Percentiles rank a stretch among this genome's conserved stretches.
Evolutionary conservation across 192 early-diverging fungal species (phyloP).

Genomic region (Coemansia sp.): DNA sequence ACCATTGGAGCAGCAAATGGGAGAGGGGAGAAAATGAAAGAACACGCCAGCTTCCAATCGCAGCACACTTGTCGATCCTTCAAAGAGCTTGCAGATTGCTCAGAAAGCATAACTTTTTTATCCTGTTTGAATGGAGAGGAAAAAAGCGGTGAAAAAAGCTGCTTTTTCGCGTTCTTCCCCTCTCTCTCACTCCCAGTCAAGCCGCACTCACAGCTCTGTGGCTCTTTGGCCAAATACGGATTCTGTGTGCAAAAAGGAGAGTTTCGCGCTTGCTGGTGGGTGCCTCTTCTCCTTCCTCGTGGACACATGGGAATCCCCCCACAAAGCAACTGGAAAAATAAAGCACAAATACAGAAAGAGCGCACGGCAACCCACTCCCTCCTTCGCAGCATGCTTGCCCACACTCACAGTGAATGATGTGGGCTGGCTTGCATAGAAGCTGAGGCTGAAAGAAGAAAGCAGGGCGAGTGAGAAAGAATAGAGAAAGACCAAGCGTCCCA

Average conservation of each 20-base stretch:
- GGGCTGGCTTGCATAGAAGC: not conserved
- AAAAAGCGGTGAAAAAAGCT: not conserved
- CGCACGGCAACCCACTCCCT: not conserved
- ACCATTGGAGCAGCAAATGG: not conserved
- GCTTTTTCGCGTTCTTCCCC: not conserved
- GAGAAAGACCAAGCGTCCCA: not conserved
- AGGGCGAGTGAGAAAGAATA: not conserved
- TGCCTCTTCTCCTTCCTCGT: not conserved
- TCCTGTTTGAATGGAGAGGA: not conserved
- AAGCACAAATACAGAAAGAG: slow-evolving; percentile 5
- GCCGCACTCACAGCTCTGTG: not conserved
- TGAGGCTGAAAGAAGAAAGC: not conserved
- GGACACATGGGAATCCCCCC: slow-evolving; percentile 8
- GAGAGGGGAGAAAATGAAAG: not conserved
- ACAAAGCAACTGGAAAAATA: slow-evolving; percentile 14
- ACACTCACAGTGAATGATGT: not conserved
- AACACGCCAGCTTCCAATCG: slow-evolving; percentile 9
- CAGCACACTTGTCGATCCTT: slow-evolving; percentile 5
- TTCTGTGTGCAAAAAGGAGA: not conserved
- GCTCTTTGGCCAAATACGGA: not conserved
- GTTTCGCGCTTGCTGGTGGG: not conserved
- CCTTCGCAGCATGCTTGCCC: slow-evolving; percentile 8
- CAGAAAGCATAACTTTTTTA: slow-evolving; percentile 6
- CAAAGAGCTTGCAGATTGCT: not conserved
- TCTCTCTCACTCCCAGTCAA: not conserved